phyloP scores from a whole-genome alignment of 768 basidiomycete genomes.

The Candolleomyces eurysporus region DNA sequence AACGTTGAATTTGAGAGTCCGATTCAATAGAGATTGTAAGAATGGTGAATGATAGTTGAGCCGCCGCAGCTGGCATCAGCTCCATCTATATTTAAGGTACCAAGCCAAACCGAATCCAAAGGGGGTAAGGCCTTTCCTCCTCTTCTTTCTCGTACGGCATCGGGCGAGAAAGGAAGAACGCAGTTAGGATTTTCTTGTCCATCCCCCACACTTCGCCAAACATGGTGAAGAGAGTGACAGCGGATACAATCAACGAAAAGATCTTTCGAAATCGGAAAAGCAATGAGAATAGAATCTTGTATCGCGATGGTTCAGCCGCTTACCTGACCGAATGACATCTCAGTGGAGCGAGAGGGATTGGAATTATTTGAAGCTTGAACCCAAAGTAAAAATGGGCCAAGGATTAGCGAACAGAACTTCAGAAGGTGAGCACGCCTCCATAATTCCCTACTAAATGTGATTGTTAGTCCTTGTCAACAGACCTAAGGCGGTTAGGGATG shows the following conservation, averaged over 20 bases:
- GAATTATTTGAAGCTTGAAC: conserved; percentile 1
- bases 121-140: no score
- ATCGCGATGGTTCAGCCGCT: neutral
- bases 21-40: no score
- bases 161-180: neutral
- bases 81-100: no score
- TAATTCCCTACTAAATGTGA: neutral
- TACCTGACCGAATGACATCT: conserved; percentile 9
- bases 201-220: neutral
- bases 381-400: neutral
- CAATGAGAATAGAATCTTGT: no score
- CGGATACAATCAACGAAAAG: neutral
- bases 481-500: neutral
- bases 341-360: neutral
- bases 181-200: neutral
- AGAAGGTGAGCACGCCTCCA: conserved; percentile 2
- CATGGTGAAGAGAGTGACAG: neutral
- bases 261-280: neutral
- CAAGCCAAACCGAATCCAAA: no score
- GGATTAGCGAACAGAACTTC: neutral
- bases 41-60: no score
- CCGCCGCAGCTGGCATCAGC: no score
- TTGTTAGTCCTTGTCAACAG: neutral
- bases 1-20: no score
- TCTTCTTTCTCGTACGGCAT: neutral